Conservation (phyloP, 2,329 filamentous ascomycete species). For the Penicillium sp. region DNA sequence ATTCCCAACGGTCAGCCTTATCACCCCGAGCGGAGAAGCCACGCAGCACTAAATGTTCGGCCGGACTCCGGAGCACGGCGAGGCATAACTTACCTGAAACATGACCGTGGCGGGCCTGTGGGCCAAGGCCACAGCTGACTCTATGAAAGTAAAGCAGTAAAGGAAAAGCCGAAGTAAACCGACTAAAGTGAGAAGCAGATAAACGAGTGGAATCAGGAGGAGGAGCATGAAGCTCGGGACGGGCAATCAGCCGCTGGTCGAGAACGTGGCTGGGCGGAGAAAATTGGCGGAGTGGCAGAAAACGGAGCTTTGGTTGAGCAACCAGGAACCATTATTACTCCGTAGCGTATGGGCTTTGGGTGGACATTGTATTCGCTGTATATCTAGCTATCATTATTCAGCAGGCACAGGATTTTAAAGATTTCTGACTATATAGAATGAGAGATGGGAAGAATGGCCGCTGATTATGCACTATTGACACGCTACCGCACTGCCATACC, state of each 20-base stretch:
- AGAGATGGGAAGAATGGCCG: background rate
- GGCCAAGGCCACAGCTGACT: conserved; percentile 25
- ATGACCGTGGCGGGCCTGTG: conserved; percentile 33
- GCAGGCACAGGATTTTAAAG: background rate
- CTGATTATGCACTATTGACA: background rate
- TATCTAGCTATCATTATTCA: background rate
- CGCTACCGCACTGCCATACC: background rate
- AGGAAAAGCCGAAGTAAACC: conserved; percentile 17
- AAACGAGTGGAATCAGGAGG: conserved; percentile 20
- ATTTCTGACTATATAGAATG: background rate
- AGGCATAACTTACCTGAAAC: conserved; percentile 35
- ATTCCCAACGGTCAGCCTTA: background rate
- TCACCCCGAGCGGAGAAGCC: conserved; percentile 2
- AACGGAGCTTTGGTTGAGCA: background rate
- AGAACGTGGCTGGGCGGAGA: conserved; percentile 17
- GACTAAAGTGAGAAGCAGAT: conserved; percentile 17
- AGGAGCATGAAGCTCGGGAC: conserved; percentile 17
- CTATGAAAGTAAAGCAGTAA: conserved; percentile 21
- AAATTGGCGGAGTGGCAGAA: conserved; percentile 15
- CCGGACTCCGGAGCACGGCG: background rate
- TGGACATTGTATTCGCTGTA: background rate
- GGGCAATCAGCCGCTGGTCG: conserved; percentile 1
- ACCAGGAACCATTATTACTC: too few species aligned
- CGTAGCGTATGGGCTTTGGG: background rate
- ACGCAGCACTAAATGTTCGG: conserved; percentile 13